Base-by-base conservation (phyloP, 2,329 filamentous ascomycete genomes). In the Claviceps capensis region DNA sequence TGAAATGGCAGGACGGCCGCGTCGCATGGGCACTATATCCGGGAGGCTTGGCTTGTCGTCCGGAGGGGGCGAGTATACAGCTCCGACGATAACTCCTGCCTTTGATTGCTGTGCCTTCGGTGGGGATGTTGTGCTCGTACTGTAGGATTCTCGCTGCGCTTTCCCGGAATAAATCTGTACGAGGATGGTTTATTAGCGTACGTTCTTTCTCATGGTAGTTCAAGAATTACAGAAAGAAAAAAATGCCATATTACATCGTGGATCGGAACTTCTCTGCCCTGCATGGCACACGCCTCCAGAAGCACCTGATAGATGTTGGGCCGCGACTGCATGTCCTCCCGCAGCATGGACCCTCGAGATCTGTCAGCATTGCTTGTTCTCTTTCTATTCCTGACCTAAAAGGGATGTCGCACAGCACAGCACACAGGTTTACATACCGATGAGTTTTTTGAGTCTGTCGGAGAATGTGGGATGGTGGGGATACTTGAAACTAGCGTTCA, bases 251-350 rank as follows among this genome's bases (percentile, higher is more conserved):
- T 65, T 73, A 94, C 88, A 71, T 98, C 90, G 72, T 87, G 85
- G 60, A 98, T 86, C 0, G 90, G 90, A 9, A 90, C 77, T 57
- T 90, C 83, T 54, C 84, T 84, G 52, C 89, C 87, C 64, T 93
- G 86, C 88, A 98, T 94, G 38, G 78, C 73, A 67, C 90, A 96
- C 34, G 85, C 81, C 69, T 97, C 90, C 56, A 82, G 81, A 36
- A 98, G 73, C 4, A 95, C 88, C 67, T 96, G 86, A 64, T 95
- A 98, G 55, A 98, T 95, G 63, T 91, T 97, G 4, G 93, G 93
- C 56, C 93, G 79, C 49, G 71, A 65, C 54, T 82, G 76, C 49
- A 88, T 88, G 59, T 85, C 82, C 66, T 97, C 93, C 61, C 81
- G 83, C 62, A 98, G 72, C 93, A 96, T 97, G 51, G 82, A 91